Evolutionary conservation across 2,329 filamentous ascomycete genomes (phyloP), one percentile per base, ranked within the genome.

Genomic region (Shiraia bambusicola): DNA sequence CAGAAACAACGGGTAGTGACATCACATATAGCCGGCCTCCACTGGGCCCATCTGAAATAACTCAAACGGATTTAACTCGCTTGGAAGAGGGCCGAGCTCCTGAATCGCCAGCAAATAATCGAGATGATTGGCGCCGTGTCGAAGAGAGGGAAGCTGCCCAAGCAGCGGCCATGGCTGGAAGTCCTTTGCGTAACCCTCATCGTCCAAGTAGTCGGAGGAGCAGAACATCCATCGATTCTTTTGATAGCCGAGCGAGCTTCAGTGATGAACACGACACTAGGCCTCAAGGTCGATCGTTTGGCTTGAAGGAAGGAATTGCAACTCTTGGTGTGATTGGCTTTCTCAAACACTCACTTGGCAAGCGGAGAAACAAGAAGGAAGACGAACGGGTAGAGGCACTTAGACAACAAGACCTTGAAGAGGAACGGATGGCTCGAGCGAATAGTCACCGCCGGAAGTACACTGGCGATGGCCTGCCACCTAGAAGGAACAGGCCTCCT

Each of bases 401-500:
- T 42, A 72, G 72, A 38, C 71, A 69, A 46, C 75, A 74, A 47
- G 76, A 78, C 45, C 63, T 72, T 16, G 77, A 78, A 50, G 69
- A 80, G 34, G 78, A 81, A 55, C 70, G 72, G 16, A 54, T 79
- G 19, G 72, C 74, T 34, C 72, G 78, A 54, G 70, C 70, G 39
- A 75, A 78, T 45, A 80, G 79, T 26, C 77, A 59, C 17, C 60
- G 78, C n/a, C 80, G 82, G 15, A 76, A 76, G 54, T 88, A 81
- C 47, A 88, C 86, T 2, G 86, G 81, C 19, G 87, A 90, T 61
- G 84, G 84, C 13, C 32, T 42, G 15, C 56, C 60, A n/a, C 59
- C 64, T 3, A 50, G 58, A 32, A 59, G 59, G 35, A 52, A 57
- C 22, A 52, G 63, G 28, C 59, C 59, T 9, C 53, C 56, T 22